A percentile compares a stretch with the other conserved stretches of the same genome.
phyloP scores from a whole-genome alignment of 2,329 filamentous ascomycete species.

The Stagonosporopsis chrysanthemi region DNA sequence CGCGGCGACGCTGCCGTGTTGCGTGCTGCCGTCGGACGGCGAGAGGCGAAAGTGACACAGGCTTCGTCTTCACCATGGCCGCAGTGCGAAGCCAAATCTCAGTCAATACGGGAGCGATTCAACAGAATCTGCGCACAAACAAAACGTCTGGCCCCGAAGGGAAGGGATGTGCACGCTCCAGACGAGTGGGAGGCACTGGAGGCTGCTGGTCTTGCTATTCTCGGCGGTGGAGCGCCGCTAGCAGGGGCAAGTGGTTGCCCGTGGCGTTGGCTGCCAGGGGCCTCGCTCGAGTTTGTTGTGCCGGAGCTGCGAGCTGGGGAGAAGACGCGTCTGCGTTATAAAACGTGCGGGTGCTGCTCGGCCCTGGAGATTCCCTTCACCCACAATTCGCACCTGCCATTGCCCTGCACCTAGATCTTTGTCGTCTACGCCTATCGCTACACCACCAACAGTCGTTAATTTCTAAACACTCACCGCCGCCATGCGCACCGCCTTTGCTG shows the following conservation, averaged over 20 bases:
- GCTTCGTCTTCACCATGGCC: constrained; percentile 10
- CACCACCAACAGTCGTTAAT: constrained; percentile 15
- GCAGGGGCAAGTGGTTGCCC: constrained; percentile 14
- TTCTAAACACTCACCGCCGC: constrained; percentile 18
- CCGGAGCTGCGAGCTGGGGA: constrained; percentile 5
- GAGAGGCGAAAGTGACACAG: neutral
- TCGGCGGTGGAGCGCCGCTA: constrained; percentile 12
- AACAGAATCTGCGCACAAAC: constrained; percentile 14
- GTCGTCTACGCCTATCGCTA: constrained; percentile 14
- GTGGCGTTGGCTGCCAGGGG: constrained; percentile 11
- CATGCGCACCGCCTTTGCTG: constrained; percentile 40
- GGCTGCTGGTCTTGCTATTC: constrained; percentile 11
- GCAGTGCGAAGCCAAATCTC: constrained; percentile 6
- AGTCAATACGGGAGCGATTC: constrained; percentile 16
- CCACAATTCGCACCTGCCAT: neutral
- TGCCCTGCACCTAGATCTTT: constrained; percentile 8
- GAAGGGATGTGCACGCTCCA: constrained; percentile 15
- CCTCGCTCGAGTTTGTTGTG: constrained; percentile 17
- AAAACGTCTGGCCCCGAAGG: constrained; percentile 14
- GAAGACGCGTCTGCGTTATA: constrained; percentile 15
- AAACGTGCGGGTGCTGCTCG: constrained; percentile 2
- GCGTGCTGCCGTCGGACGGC: neutral
- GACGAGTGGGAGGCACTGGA: neutral
- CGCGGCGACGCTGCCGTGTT: neutral
- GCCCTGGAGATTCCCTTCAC: neutral